These are phyloP conservation scores for Globisporangium recalcitrans DNA, from an alignment of 352 stramenopile genomes.

Conservation along the genomic window DNA sequence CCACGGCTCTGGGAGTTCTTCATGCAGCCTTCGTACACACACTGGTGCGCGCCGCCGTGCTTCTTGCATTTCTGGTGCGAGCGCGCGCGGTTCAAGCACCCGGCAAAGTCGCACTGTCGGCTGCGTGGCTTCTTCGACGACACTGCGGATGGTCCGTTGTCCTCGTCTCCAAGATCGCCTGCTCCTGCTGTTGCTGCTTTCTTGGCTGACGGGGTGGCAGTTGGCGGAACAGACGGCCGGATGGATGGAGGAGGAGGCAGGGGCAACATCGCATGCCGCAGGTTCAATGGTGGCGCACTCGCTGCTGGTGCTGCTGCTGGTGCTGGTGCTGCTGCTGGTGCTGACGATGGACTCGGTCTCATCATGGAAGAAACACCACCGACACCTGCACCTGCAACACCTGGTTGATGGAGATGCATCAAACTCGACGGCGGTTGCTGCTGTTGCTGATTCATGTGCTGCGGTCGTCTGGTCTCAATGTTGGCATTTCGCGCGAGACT, in stretches of 20 bases:
- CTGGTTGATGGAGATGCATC: not conserved
- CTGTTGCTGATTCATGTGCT: not conserved
- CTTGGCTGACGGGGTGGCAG: not conserved
- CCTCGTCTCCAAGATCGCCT: conserved; percentile 14
- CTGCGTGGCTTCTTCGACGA: conserved; percentile 28
- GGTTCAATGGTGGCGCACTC: not conserved
- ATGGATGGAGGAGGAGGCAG: not conserved
- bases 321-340: too few species aligned
- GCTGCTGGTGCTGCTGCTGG: not conserved
- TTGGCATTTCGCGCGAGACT: conserved; percentile 30
- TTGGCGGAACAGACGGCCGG: not conserved
- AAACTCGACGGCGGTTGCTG: conserved; percentile 2
- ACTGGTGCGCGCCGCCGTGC: conserved; percentile 82
- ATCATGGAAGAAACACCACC: not conserved
- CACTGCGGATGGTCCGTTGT: conserved; percentile 19
- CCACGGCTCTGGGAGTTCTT: conserved; percentile 88
- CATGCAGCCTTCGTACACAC: conserved; percentile 73
- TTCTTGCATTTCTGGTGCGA: conserved; percentile 89
- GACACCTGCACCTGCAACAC: not conserved
- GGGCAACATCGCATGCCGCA: conserved; percentile 4
- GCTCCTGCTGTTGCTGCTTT: not conserved
- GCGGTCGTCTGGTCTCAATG: conserved; percentile 38
- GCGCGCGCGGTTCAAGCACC: conserved; percentile 70
- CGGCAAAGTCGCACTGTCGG: conserved; percentile 66
- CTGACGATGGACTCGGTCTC: not conserved